A percentile compares a stretch with the other conserved stretches of the same genome.
These are phyloP conservation scores for Moniliophthora roreri DNA, from an alignment of 1,284 basidiomycete species.

Conservation along the genomic window DNA sequence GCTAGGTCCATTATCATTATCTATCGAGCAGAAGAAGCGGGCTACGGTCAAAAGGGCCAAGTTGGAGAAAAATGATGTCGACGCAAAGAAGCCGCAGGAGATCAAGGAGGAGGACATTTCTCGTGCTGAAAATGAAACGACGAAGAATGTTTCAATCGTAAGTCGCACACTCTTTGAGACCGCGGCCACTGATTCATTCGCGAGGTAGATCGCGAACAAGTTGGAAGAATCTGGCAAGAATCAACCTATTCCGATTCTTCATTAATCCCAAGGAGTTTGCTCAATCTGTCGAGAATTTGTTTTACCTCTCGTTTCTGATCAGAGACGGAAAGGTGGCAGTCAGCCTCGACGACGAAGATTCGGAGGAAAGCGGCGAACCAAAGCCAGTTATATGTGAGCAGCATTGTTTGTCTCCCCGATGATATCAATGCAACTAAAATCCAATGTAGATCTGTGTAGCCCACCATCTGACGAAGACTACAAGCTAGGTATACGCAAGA, in stretches of 20 bases:
- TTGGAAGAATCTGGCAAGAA: conserved; percentile 45
- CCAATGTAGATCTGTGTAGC: conserved; percentile 54
- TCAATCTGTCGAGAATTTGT: conserved; percentile 92
- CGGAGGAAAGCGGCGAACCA: no score
- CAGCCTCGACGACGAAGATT: conserved; percentile 53
- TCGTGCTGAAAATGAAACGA: conserved; percentile 78
- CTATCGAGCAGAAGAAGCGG: conserved; percentile 75
- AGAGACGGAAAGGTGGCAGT: conserved; percentile 80
- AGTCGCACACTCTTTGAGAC: conserved; percentile 20
- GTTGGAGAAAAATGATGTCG: conserved; percentile 71
- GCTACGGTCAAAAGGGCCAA: conserved; percentile 57
- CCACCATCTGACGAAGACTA: conserved; percentile 67
- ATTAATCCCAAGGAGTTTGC: conserved; percentile 87
- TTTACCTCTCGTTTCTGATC: conserved; percentile 90
- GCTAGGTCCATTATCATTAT: conserved; percentile 79
- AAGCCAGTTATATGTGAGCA: conserved; percentile 62
- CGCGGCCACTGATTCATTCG: neutral
- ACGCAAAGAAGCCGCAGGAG: conserved; percentile 69
- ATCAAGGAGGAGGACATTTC: conserved; percentile 75
- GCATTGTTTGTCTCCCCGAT: neutral
- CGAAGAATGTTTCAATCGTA: conserved; percentile 72
- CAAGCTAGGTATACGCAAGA: conserved; percentile 61
- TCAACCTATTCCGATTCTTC: conserved; percentile 83
- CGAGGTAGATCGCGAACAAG: conserved; percentile 53
- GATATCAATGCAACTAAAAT: neutral